These are phyloP conservation scores for Aspergillus pseudotamarii DNA, from an alignment of 2,329 filamentous ascomycete genomes.

Conservation along the genomic window DNA sequence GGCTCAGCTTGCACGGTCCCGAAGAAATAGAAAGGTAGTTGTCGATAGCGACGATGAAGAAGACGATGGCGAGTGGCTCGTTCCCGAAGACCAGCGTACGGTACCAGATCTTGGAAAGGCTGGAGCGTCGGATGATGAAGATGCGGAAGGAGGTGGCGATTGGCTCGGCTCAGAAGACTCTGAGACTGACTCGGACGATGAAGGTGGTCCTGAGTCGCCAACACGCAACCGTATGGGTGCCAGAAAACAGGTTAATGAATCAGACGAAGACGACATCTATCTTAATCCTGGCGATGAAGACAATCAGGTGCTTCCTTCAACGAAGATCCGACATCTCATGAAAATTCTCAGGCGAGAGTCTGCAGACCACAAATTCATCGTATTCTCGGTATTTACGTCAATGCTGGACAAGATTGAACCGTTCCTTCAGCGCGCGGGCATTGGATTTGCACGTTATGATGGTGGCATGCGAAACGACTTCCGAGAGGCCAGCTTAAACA, in stretches of 20 bases:
- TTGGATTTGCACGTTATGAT: slow-evolving; percentile 87
- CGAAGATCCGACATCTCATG: slow-evolving; percentile 87
- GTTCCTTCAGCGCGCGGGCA: slow-evolving; percentile 73
- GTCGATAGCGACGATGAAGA: slow-evolving; percentile 63
- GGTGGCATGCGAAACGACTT: slow-evolving; percentile 92
- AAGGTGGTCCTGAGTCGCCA: slow-evolving; percentile 35
- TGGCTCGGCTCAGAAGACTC: slow-evolving; percentile 75
- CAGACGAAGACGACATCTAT: slow-evolving; percentile 44
- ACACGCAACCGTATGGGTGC: slow-evolving; percentile 18
- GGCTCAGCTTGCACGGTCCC: slow-evolving; percentile 28
- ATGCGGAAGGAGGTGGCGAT: slow-evolving; percentile 84
- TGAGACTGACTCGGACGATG: slow-evolving; percentile 48
- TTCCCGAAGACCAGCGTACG: slow-evolving; percentile 67
- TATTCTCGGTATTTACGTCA: slow-evolving; percentile 97
- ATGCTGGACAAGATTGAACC: slow-evolving; percentile 97
- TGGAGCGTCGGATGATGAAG: slow-evolving; percentile 83
- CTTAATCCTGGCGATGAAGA: slow-evolving; percentile 43
- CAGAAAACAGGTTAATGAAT: slow-evolving; percentile 39
- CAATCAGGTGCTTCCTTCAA: slow-evolving; percentile 63
- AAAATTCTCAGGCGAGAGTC: slow-evolving; percentile 79
- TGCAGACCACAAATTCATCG: slow-evolving; percentile 88
- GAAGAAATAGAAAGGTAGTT: slow-evolving; percentile 48
- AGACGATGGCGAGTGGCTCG: slow-evolving; percentile 77
- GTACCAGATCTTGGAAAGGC: slow-evolving; percentile 69
- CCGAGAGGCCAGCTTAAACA: slow-evolving; percentile 81